These are phyloP conservation scores for Triangularia setosa DNA, from an alignment of 2,329 filamentous ascomycete genomes.

Conservation along the genomic window DNA sequence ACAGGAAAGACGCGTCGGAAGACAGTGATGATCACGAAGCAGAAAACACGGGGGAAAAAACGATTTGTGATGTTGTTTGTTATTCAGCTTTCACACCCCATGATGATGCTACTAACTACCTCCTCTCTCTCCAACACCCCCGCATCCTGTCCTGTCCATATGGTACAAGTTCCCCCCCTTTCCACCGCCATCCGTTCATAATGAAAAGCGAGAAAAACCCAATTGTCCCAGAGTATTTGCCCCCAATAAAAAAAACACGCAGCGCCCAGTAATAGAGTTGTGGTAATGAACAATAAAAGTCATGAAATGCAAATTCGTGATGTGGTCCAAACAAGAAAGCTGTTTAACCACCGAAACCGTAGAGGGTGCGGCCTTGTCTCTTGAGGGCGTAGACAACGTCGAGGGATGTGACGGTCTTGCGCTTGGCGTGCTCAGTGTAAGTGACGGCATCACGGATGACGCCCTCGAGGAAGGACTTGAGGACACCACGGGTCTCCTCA, in stretches of 20 bases:
- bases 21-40: neutral
- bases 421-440: slow-evolving; percentile 77
- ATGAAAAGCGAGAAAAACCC: slow-evolving; percentile 2
- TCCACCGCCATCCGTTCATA: neutral
- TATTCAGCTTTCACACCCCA: neutral
- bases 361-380: slow-evolving; percentile 71
- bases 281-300: neutral
- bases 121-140: neutral
- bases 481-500: slow-evolving; percentile 72
- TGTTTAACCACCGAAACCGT: slow-evolving; percentile 82
- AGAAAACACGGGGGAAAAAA: neutral
- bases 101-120: neutral
- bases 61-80: slow-evolving; percentile 4
- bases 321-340: neutral
- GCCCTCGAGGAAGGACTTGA: slow-evolving; percentile 74
- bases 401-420: slow-evolving; percentile 71
- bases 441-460: slow-evolving; percentile 75
- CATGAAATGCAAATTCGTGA: slow-evolving; percentile 1
- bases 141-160: neutral
- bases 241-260: neutral
- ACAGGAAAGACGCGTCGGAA: neutral
- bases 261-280: neutral
- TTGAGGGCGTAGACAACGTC: slow-evolving; percentile 66
- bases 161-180: neutral
- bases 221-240: neutral